A percentile compares a stretch with the other conserved stretches of the same genome.
phyloP scores from a whole-genome alignment of 148 eudicot genomes.

The Gaultheria prostrata region DNA sequence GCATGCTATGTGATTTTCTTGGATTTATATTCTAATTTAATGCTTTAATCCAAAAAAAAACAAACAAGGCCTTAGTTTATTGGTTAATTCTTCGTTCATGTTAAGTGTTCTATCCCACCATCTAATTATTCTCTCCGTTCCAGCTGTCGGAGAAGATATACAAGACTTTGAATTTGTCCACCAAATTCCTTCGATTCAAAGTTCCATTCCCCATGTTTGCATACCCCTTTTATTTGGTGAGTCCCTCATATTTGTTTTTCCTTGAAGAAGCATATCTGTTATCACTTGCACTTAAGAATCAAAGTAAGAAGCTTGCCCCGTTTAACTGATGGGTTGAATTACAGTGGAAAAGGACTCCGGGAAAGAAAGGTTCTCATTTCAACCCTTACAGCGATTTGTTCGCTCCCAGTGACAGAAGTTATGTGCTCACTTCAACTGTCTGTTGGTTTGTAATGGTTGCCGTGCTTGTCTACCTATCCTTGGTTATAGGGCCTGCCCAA shows the following conservation, averaged over 20 bases:
- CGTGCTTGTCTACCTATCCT: slow-evolving; percentile 33
- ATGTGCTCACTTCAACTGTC: slow-evolving; percentile 37
- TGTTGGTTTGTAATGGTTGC: slow-evolving; percentile 46
- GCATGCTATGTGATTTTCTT: background rate
- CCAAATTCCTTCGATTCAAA: slow-evolving; percentile 46
- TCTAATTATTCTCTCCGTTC: background rate
- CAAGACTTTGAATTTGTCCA: slow-evolving; percentile 34
- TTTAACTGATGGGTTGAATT: slow-evolving; percentile 12
- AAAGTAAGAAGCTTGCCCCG: background rate
- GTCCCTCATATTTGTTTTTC: background rate
- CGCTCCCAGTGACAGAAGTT: slow-evolving; percentile 40
- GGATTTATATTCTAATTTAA: background rate
- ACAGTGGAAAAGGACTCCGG: slow-evolving; percentile 50
- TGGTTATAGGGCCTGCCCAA: slow-evolving; percentile 26
- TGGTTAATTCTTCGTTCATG: background rate
- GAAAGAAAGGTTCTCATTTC: slow-evolving; percentile 56
- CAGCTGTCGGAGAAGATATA: slow-evolving; percentile 45
- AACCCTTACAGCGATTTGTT: slow-evolving; percentile 48
- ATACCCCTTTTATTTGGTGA: slow-evolving; percentile 47
- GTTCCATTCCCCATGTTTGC: slow-evolving; percentile 51
- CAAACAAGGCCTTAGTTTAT: background rate
- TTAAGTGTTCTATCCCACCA: background rate
- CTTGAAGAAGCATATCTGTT: background rate
- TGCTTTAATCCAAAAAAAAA: no score
- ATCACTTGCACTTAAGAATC: background rate